Evolutionary conservation across 495 filamentous ascomycete species (phyloP), one percentile per base, ranked within the genome.

Genomic region (Filosporella fistucella): DNA sequence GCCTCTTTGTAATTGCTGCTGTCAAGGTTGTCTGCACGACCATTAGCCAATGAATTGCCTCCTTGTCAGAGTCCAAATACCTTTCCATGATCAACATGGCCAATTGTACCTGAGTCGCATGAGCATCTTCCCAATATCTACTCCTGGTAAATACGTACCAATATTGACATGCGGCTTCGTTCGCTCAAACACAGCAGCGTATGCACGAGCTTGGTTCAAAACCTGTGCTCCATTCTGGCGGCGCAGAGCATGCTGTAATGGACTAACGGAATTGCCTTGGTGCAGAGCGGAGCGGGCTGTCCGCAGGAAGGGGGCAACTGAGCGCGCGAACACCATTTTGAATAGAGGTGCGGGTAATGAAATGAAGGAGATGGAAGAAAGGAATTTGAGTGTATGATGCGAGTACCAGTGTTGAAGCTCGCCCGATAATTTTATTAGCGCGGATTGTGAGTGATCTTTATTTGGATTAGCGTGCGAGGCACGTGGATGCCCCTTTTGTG

Each of bases 1-100:
- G 93, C 60, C 89, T 78, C 76, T 97, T 98, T 54, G 94, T 97
- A 70, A 97, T 98, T 49, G 94, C 93, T 56, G 93, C 93, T 55
- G 91, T 96, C 65, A 98, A 80, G 51, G 91, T 96, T 45, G 93
- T 98, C 93, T 96, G 64, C 42, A 18, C 25, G 22, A 30, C 28
- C 24, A 18, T 57, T 51, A 61, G 58, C 33, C 18, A 6, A 4
- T 55, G 50, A 40, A 26, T 23, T 4, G n/a, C 11, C 10, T 38
- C 5, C 3, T 7, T 10, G 9, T 16, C 6, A 24, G 18, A 24
- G 5, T 26, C 23, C 21, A 43, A 18, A 57, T 68, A 94, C 91
- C 85, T 98, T 98, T 74, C 93, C 93, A 70, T 98, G 93, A 80
- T 98, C 93, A 68, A 98, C 93, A 74, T 98, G 93, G 54, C 93